These are phyloP conservation scores for Pseudocercospora musae DNA, from an alignment of 2,329 filamentous ascomycete genomes.

Conservation along the genomic window DNA sequence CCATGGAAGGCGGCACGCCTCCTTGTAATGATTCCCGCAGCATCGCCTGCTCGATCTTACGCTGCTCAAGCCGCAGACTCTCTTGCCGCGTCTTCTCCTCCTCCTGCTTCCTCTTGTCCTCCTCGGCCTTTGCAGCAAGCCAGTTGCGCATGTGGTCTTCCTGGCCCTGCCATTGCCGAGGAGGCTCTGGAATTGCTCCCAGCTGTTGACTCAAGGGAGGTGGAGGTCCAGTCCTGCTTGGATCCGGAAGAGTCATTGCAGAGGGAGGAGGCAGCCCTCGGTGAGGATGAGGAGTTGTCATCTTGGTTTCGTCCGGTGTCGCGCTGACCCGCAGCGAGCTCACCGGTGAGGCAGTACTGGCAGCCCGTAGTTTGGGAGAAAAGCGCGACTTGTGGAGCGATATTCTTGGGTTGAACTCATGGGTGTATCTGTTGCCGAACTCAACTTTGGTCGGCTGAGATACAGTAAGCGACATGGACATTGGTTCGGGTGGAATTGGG, in stretches of 20 bases:
- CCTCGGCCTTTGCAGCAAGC: slow-evolving; percentile 50
- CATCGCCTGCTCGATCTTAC: slow-evolving; percentile 53
- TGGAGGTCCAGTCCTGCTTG: slow-evolving; percentile 38
- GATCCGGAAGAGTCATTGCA: slow-evolving; percentile 52
- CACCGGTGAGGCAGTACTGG: slow-evolving; percentile 32
- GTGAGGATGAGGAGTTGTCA: slow-evolving; percentile 53
- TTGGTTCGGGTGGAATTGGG: slow-evolving; percentile 16
- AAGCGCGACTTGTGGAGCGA: slow-evolving; percentile 39
- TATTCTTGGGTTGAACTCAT: slow-evolving; percentile 48
- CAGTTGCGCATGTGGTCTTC: slow-evolving; percentile 53
- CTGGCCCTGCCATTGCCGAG: slow-evolving; percentile 48
- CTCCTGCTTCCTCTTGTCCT: slow-evolving; percentile 53
- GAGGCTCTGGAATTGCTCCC: slow-evolving; percentile 42
- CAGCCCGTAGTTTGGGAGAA: slow-evolving; percentile 41
- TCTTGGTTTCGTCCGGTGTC: slow-evolving; percentile 36
- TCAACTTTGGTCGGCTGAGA: slow-evolving; percentile 48
- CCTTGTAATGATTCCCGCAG: slow-evolving; percentile 51
- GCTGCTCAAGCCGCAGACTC: slow-evolving; percentile 48
- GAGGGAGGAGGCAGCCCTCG: slow-evolving; percentile 53
- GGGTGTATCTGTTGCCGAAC: slow-evolving; percentile 46
- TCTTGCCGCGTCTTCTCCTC: slow-evolving; percentile 54
- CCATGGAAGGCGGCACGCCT: slow-evolving; percentile 50
- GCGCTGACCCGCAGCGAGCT: slow-evolving; percentile 43
- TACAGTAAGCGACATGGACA: slow-evolving; percentile 51
- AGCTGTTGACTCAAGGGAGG: slow-evolving; percentile 38